Evolutionary conservation across 2,329 filamentous ascomycete genomes (phyloP).

Genomic region (Talaromyces sp.): DNA sequence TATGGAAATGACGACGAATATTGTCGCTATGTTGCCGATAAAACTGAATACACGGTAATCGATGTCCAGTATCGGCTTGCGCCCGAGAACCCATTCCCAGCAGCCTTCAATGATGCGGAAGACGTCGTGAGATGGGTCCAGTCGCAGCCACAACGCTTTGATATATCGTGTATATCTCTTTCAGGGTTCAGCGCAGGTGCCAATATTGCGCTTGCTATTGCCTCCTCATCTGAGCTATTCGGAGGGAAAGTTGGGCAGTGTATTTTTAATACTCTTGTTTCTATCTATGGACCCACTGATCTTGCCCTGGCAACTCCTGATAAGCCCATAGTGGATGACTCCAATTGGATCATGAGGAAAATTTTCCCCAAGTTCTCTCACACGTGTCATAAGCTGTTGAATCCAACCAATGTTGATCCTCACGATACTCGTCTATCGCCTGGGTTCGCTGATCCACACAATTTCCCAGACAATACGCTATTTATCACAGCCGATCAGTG

Average conservation of each 20-base stretch:
- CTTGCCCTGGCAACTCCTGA: constrained; percentile 17
- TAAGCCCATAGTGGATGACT: constrained; percentile 13
- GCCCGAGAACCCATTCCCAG: constrained; percentile 44
- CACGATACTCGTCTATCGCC: constrained; percentile 32
- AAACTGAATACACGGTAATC: constrained; percentile 33
- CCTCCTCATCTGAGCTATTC: constrained; percentile 22
- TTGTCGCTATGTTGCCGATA: constrained; percentile 24
- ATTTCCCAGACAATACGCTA: constrained; percentile 25
- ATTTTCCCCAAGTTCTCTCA: constrained; percentile 28
- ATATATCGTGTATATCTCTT: constrained; percentile 32
- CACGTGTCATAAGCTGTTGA: constrained; percentile 28
- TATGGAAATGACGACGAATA: constrained; percentile 34
- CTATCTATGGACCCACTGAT: constrained; percentile 35
- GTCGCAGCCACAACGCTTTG: constrained; percentile 33
- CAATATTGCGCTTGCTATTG: constrained; percentile 38
- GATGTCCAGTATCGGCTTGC: constrained; percentile 44
- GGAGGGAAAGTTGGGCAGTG: not conserved
- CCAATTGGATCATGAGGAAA: constrained; percentile 22
- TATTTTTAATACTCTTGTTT: constrained; percentile 30
- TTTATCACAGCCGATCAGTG: constrained; percentile 30
- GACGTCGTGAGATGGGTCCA: constrained; percentile 38
- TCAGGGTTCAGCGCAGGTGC: constrained; percentile 48
- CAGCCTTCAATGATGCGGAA: constrained; percentile 39
- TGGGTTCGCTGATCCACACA: constrained; percentile 14
- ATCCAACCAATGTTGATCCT: constrained; percentile 4